phyloP scores from a whole-genome alignment of 1,284 basidiomycete species.

The Ganoderma lingzhi region DNA sequence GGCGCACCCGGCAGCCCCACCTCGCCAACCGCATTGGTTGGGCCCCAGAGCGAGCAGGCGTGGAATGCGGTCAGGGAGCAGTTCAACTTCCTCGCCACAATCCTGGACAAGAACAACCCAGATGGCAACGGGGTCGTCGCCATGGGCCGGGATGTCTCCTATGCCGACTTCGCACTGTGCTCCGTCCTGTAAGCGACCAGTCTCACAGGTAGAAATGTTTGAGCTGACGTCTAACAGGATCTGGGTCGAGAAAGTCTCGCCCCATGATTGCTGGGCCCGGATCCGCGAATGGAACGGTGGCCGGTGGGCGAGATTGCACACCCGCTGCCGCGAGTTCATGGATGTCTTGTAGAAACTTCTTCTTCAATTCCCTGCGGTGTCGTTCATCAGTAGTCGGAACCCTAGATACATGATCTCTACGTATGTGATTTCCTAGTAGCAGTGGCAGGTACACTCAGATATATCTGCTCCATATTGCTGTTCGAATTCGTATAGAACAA shows the following conservation, averaged over 20 bases:
- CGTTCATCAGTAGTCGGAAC: conserved; percentile 9
- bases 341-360: conserved; percentile 49
- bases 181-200: conserved; percentile 42
- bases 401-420: not conserved
- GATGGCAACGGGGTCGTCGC: conserved; percentile 68
- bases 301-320: conserved; percentile 63
- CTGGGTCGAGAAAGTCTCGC: conserved; percentile 71
- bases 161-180: conserved; percentile 76
- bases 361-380: not conserved
- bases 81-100: conserved; percentile 66
- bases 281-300: conserved; percentile 69
- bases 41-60: conserved; percentile 63
- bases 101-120: conserved; percentile 68
- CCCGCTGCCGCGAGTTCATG: conserved; percentile 67
- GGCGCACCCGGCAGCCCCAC: conserved; percentile 29
- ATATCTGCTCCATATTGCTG: not conserved
- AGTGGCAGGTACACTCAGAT: not conserved
- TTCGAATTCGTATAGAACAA: not conserved
- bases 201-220: not conserved
- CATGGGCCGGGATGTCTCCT: conserved; percentile 70
- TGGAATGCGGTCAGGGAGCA: conserved; percentile 71
- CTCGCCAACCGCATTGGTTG: conserved; percentile 43
- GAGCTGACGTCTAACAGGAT: conserved; percentile 38
- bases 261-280: conserved; percentile 69
- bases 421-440: not conserved